Conservation (phyloP, 257 asterid genomes). For the Penstemon davidsonii region DNA sequence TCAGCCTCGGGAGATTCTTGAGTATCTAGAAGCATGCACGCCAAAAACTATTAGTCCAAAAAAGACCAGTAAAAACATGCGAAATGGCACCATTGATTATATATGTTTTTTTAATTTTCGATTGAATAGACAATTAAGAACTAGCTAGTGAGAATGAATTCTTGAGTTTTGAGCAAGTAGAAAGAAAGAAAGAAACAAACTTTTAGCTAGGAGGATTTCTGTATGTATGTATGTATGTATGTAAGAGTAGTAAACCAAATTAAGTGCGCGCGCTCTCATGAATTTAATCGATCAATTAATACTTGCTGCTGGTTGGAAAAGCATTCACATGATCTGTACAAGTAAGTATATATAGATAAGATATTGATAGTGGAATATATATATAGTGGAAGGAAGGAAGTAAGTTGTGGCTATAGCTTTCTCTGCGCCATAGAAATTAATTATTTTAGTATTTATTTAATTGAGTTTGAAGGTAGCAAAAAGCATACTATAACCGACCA, state of each 20-base stretch:
- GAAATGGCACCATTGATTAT: conserved; percentile 8
- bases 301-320: too few species aligned
- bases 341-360: conserved; percentile 3
- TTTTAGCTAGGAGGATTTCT: too few species aligned
- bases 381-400: background rate
- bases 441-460: background rate
- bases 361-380: background rate
- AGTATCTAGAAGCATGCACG: conserved; percentile 39
- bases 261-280: too few species aligned
- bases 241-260: too few species aligned
- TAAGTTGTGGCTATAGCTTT: background rate
- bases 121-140: background rate
- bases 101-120: background rate
- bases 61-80: conserved; percentile 16
- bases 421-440: background rate
- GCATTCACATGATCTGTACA: too few species aligned
- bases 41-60: conserved; percentile 5
- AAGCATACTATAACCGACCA: conserved; percentile 26
- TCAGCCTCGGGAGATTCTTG: conserved; percentile 26
- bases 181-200: conserved; percentile 24
- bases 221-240: too few species aligned
- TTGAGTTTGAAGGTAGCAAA: conserved; percentile 5
- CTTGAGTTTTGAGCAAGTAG: conserved; percentile 14
- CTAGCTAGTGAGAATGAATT: conserved; percentile 24
- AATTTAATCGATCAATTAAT: too few species aligned